Base-by-base conservation (phyloP, 441 rosid genomes). In the Melianthus villosus region DNA sequence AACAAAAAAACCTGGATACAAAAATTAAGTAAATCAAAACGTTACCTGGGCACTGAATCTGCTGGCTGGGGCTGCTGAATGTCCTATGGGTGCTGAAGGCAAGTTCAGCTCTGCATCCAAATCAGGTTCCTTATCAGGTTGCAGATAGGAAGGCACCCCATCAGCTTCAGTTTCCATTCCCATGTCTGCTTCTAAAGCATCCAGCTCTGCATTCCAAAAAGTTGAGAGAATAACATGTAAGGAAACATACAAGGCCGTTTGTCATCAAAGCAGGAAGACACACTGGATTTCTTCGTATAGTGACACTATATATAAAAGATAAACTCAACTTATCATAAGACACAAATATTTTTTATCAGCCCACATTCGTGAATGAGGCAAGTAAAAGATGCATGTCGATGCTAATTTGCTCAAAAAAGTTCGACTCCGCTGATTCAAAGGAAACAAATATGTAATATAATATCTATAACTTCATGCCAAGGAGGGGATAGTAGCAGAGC, bases 111-210 rank as follows among this genome's bases (percentile, higher is more conserved):
- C 96, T 2, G 69, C 17, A 19, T 77, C 84, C 39, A 64, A 41
- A 57, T 78, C 78, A 9, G 68, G 54, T 50, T 73, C 73, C 44
- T 60, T 65, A 23, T 87, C 95, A 15, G 95, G 83, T 65, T 82
- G 96, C 51, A 91, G 79, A 65, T 91, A 85, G 28, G 96, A 82
- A 42, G 98, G 96, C 51, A 85, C 60, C 19, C 80, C 94, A 32
- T 69, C 76, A 18, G 71, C 62, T 64, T 89, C 95, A 5, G 77
- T 68, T 50, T 79, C 98, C 63, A 60, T 51, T 58, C 91, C 93
- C 98, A 73, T 75, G 57, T 82, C 98, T 36, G 80, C 84, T 64
- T 84, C 96, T 54, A 84, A 50, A 22, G 84, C 98, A 56, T 84
- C 96, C 45, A 91, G 98, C 75, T 91, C 96, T 85, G 79, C 53